A percentile compares a stretch with the other conserved stretches of the same genome.
These are phyloP conservation scores for Xylaria sp. DNA, from an alignment of 2,329 filamentous ascomycete genomes.

Conservation along the genomic window DNA sequence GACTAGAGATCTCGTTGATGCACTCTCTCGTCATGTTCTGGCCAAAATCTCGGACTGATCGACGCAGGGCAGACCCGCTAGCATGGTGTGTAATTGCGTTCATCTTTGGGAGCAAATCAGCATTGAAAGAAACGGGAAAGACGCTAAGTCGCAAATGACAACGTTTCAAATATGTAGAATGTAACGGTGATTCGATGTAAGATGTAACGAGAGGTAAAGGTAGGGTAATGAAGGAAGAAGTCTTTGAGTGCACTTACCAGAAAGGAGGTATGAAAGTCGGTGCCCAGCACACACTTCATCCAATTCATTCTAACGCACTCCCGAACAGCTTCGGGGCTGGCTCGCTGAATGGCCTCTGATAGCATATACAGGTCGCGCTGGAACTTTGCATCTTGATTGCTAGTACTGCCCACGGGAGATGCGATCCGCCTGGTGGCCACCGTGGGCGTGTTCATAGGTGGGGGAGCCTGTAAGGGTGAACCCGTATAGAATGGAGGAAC, in stretches of 20 bases:
- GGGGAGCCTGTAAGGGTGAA: not conserved
- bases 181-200: too few species aligned
- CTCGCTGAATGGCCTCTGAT: conserved; percentile 37
- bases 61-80: conserved; percentile 33
- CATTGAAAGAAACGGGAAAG: not conserved
- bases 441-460: not conserved
- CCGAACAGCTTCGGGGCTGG: conserved; percentile 42
- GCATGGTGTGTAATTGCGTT: conserved; percentile 47
- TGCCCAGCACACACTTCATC: conserved; percentile 46
- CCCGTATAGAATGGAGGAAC: not conserved
- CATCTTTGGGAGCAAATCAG: conserved; percentile 33
- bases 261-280: conserved; percentile 49
- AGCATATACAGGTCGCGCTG: conserved; percentile 38
- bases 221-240: conserved; percentile 1
- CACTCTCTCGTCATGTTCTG: conserved; percentile 37
- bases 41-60: conserved; percentile 43
- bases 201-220: not conserved
- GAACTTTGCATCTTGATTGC: conserved; percentile 22
- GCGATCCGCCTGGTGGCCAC: conserved; percentile 1
- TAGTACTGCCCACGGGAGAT: conserved; percentile 4
- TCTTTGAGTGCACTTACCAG: conserved; percentile 38
- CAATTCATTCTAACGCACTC: conserved; percentile 47
- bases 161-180: too few species aligned
- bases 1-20: conserved; percentile 38
- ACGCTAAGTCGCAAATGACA: too few species aligned